A percentile compares a stretch with the other conserved stretches of the same genome.
These are phyloP conservation scores for Lipomyces spencermartinsiae DNA, from an alignment of 805 yeast species.

Conservation along the genomic window DNA sequence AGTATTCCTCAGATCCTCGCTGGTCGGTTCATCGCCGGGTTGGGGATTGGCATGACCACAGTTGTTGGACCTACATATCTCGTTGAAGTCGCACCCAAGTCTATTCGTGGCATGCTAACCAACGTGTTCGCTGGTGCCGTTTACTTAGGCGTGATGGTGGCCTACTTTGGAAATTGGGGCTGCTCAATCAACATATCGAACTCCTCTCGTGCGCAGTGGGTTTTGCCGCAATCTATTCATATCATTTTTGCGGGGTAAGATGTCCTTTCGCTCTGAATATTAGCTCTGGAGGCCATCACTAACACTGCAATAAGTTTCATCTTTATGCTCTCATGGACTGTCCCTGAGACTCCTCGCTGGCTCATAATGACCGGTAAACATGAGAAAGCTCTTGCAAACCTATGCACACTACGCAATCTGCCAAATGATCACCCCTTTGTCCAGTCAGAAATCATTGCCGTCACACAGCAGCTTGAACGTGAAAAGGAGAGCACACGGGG, in stretches of 20 bases:
- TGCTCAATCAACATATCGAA: slow-evolving; percentile 54
- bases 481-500: slow-evolving; percentile 47
- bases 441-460: slow-evolving; percentile 57
- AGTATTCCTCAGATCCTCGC: slow-evolving; percentile 51
- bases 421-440: slow-evolving; percentile 58
- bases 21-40: slow-evolving; percentile 22
- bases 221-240: slow-evolving; percentile 57
- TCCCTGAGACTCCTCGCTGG: slow-evolving; percentile 62
- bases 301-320: slow-evolving; percentile 43
- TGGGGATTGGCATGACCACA: slow-evolving; percentile 22
- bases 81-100: slow-evolving; percentile 78
- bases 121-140: slow-evolving; percentile 65
- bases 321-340: slow-evolving; percentile 41
- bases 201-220: slow-evolving; percentile 55
- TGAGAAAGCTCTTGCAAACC: slow-evolving; percentile 51
- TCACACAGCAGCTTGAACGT: slow-evolving; percentile 54
- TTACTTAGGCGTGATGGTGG: slow-evolving; percentile 59
- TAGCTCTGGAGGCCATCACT: slow-evolving; percentile 47
- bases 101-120: slow-evolving; percentile 72
- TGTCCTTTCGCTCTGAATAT: neutral
- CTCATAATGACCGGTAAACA: slow-evolving; percentile 52
- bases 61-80: slow-evolving; percentile 52
- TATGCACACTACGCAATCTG: slow-evolving; percentile 54
- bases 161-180: slow-evolving; percentile 60
- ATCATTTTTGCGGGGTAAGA: slow-evolving; percentile 54